Percentiles rank a stretch among this genome's conserved stretches.
phyloP scores from a whole-genome alignment of 495 filamentous ascomycete genomes.

The Bombardia bombarda region DNA sequence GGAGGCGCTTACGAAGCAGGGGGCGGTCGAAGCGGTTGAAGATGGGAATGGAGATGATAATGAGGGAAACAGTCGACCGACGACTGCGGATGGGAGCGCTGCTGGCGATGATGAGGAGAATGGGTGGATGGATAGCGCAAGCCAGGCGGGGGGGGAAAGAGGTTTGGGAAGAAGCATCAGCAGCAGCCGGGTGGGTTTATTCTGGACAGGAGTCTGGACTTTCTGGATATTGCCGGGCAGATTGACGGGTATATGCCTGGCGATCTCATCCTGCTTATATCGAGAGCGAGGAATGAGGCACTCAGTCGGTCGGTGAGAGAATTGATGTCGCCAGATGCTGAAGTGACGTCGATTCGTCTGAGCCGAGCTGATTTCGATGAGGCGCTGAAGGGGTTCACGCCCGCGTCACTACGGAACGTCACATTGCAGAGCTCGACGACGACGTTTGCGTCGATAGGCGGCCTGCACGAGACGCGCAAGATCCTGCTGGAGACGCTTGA shows the following conservation, averaged over 20 bases:
- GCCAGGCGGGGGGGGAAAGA: slow-evolving; percentile 15
- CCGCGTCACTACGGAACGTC: slow-evolving; percentile 87
- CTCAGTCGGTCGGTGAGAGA: slow-evolving; percentile 64
- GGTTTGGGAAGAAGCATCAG: slow-evolving; percentile 31
- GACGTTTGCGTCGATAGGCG: slow-evolving; percentile 85
- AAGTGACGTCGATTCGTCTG: slow-evolving; percentile 47
- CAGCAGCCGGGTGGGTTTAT: too few relatives aligned
- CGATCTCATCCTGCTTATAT: slow-evolving; percentile 77
- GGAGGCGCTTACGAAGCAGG: slow-evolving; percentile 55
- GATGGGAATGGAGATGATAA: slow-evolving; percentile 23
- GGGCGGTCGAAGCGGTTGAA: slow-evolving; percentile 34
- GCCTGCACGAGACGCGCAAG: slow-evolving; percentile 73
- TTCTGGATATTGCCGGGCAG: slow-evolving; percentile 83
- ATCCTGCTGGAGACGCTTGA: slow-evolving; percentile 89
- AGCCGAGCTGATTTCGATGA: slow-evolving; percentile 65
- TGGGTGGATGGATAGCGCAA: slow-evolving; percentile 63
- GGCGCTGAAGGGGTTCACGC: slow-evolving; percentile 86
- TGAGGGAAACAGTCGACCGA: slow-evolving; percentile 41
- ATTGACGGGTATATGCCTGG: slow-evolving; percentile 98
- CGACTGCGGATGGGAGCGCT: slow-evolving; percentile 42
- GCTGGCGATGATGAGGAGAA: slow-evolving; percentile 43
- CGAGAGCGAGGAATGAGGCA: slow-evolving; percentile 83
- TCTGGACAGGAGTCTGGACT: slow-evolving; percentile 69
- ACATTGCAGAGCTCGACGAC: slow-evolving; percentile 84
- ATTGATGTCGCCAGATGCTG: slow-evolving; percentile 16